A percentile compares a stretch with the other conserved stretches of the same genome.
Evolutionary conservation across 495 filamentous ascomycete species (phyloP).

Genomic region (Cairneyella variabilis): DNA sequence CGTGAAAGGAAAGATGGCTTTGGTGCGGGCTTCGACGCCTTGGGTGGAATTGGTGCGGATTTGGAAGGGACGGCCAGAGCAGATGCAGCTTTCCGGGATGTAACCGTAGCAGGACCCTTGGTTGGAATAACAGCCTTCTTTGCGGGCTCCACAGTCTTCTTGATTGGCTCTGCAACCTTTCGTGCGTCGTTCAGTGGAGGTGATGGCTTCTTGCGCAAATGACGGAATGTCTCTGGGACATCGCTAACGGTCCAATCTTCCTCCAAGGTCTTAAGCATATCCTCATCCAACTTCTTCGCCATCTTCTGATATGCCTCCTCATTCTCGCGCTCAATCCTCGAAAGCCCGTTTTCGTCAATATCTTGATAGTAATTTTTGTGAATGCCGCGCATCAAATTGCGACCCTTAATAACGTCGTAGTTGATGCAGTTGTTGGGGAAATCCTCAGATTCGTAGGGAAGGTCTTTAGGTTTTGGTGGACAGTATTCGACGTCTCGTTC

Average conservation of each 20-base stretch:
- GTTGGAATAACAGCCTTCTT: conserved; percentile 22
- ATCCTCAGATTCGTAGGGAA: conserved; percentile 75
- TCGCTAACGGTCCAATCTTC: conserved; percentile 46
- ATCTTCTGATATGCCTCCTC: conserved; percentile 49
- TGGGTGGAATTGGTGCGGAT: conserved; percentile 23
- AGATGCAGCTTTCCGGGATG: conserved; percentile 36
- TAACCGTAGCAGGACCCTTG: conserved; percentile 37
- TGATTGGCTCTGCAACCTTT: conserved; percentile 12
- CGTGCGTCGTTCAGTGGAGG: conserved; percentile 29
- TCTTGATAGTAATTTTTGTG: conserved; percentile 62
- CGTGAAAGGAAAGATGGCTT: conserved; percentile 21
- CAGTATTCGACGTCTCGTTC: conserved; percentile 54
- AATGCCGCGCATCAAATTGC: conserved; percentile 67
- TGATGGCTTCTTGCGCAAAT: conserved; percentile 19
- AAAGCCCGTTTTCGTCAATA: conserved; percentile 64
- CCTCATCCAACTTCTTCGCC: conserved; percentile 53
- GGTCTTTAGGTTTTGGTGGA: conserved; percentile 48
- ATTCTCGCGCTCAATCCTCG: conserved; percentile 55
- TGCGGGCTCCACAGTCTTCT: no score
- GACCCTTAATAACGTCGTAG: conserved; percentile 38
- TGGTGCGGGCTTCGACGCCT: conserved; percentile 21
- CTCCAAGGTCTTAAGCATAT: conserved; percentile 54
- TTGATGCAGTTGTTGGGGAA: conserved; percentile 53
- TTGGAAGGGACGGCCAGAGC: conserved; percentile 31
- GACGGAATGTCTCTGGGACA: conserved; percentile 33